phyloP scores from a whole-genome alignment of 2,329 filamentous ascomycete genomes.

The Rugonectria rugulosa region DNA sequence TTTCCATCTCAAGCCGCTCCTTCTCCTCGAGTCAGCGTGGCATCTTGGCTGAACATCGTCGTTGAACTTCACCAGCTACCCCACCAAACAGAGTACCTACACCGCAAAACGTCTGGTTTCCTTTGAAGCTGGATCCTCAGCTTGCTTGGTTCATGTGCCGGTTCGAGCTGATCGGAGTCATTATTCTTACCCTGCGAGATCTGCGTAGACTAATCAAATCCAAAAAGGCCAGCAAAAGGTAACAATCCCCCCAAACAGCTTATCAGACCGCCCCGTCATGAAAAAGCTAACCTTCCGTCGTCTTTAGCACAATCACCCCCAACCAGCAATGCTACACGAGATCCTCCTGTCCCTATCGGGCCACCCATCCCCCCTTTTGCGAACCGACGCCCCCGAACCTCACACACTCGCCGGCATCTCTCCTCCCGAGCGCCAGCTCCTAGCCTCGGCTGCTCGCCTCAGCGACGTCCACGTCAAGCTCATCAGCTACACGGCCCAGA shows the following conservation, averaged over 20 bases:
- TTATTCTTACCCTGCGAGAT: constrained; percentile 57
- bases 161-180: constrained; percentile 59
- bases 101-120: background rate
- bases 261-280: background rate
- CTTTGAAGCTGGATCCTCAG: constrained; percentile 6
- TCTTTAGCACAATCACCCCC: constrained; percentile 18
- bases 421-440: constrained; percentile 82
- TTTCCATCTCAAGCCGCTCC: too few relatives aligned
- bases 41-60: background rate
- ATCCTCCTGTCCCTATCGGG: constrained; percentile 96
- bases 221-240: constrained; percentile 42
- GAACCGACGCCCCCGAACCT: constrained; percentile 56
- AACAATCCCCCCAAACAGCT: background rate
- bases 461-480: constrained; percentile 80
- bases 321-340: constrained; percentile 86
- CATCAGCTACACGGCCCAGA: constrained; percentile 69
- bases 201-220: constrained; percentile 50
- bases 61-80: constrained; percentile 5
- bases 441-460: constrained; percentile 78
- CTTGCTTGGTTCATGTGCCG: constrained; percentile 55
- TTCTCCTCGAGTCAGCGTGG: background rate
- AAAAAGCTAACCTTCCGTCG: constrained; percentile 20
- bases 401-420: constrained; percentile 64
- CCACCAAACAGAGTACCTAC: constrained; percentile 11
- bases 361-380: constrained; percentile 88